phyloP scores from a whole-genome alignment of 257 asterid genomes.

The Forsythia suspensa region DNA sequence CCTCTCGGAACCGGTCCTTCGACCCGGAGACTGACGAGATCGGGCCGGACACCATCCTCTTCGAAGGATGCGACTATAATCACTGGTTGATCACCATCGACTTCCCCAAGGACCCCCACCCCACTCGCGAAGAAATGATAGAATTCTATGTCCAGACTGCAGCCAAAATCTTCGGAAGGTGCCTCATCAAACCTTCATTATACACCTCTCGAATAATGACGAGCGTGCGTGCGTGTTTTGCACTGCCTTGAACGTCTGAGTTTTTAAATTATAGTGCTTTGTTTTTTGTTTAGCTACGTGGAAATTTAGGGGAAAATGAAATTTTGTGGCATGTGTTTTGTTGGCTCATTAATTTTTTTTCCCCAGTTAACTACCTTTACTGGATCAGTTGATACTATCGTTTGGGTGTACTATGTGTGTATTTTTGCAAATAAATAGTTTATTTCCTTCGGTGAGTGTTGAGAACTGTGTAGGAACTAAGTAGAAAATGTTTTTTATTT shows the following conservation, averaged over 20 bases:
- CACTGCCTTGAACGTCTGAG: neutral
- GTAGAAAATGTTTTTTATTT: too few species aligned
- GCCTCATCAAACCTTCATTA: neutral
- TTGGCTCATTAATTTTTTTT: neutral
- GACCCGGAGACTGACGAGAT: slow-evolving; percentile 54
- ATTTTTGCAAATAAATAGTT: too few species aligned
- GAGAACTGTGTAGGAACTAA: too few species aligned
- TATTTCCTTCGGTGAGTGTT: too few species aligned
- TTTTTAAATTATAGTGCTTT: neutral
- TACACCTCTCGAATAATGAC: too few species aligned
- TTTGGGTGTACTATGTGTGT: too few species aligned
- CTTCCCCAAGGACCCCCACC: slow-evolving; percentile 50
- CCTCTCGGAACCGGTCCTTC: slow-evolving; percentile 34
- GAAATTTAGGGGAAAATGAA: neutral
- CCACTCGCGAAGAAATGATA: slow-evolving; percentile 67
- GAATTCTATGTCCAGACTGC: slow-evolving; percentile 67
- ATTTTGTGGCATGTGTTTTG: neutral
- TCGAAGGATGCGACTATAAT: slow-evolving; percentile 93
- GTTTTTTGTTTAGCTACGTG: neutral
- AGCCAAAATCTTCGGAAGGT: slow-evolving; percentile 89
- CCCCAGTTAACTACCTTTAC: too few species aligned
- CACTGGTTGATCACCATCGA: slow-evolving; percentile 73
- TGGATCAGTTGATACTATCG: too few species aligned
- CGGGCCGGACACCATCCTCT: slow-evolving; percentile 73
- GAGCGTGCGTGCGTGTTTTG: neutral